Evolutionary conservation across 208 protist genomes (phyloP).

Genomic region (Acanthamoeba culbertsoni): DNA sequence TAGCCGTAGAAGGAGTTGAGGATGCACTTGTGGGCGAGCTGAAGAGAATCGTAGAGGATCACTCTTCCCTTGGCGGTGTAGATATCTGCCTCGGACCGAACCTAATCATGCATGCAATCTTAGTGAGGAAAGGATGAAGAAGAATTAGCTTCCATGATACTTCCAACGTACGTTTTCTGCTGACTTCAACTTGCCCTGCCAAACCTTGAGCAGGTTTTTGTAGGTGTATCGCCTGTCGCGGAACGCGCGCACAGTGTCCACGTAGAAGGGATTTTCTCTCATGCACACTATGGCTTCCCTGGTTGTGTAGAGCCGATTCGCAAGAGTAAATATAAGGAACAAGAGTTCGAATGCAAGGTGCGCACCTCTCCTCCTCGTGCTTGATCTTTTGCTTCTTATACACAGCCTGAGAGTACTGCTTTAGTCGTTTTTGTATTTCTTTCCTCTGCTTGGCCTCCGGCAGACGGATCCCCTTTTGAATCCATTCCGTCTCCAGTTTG

Average conservation of each 20-base stretch:
- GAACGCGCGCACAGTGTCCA: constrained; percentile 99
- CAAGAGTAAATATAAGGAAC: too few species aligned
- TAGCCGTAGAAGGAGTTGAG: constrained; percentile 99
- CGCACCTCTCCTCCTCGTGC: constrained; percentile 53
- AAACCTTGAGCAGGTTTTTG: constrained; percentile 96
- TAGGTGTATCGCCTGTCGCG: constrained; percentile 99
- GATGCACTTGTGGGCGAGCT: constrained; percentile 99
- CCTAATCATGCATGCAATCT: not conserved
- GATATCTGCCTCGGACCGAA: constrained; percentile 25
- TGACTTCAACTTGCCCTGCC: constrained; percentile 90
- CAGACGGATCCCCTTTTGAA: constrained; percentile 71
- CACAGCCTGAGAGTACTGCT: constrained; percentile 92
- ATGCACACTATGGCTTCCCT: constrained; percentile 96
- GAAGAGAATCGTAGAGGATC: constrained; percentile 99
- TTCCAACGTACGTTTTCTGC: constrained; percentile 74
- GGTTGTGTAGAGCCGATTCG: too few species aligned
- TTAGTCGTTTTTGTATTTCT: constrained; percentile 94
- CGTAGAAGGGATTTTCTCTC: constrained; percentile 99
- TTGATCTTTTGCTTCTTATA: constrained; percentile 97
- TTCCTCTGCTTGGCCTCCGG: constrained; percentile 85
- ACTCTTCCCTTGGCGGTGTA: constrained; percentile 88
- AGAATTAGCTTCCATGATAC: not conserved
- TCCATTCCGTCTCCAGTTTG: constrained; percentile 95
- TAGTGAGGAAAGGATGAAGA: not conserved
- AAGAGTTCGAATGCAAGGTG: too few species aligned